Percentiles rank a stretch among this genome's conserved stretches.
Conservation (phyloP, 257 asterid genomes). For the Ilex aquifolium region DNA sequence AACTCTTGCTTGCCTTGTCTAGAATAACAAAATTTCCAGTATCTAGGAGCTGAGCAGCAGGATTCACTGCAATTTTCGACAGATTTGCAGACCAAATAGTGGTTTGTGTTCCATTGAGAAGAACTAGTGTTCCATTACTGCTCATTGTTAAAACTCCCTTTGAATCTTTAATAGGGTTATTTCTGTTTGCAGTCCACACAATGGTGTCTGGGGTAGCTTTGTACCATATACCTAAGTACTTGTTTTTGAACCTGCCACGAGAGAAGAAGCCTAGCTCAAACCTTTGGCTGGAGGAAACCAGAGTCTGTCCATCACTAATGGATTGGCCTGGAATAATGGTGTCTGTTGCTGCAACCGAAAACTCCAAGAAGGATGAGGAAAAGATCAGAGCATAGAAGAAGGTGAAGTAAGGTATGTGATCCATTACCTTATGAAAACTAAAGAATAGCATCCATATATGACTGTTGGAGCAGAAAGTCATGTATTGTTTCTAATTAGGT, state of each 20-base stretch:
- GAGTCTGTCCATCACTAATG: slow-evolving; percentile 7
- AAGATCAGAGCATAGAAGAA: too few relatives aligned
- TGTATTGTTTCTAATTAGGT: too few relatives aligned
- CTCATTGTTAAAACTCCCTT: slow-evolving; percentile 5
- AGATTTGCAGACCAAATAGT: slow-evolving; percentile 21
- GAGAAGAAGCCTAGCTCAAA: slow-evolving; percentile 7
- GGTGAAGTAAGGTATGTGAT: background rate
- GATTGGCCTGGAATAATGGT: slow-evolving; percentile 21
- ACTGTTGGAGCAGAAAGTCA: too few relatives aligned
- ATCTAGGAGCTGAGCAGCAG: too few relatives aligned
- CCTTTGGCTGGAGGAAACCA: slow-evolving; percentile 18
- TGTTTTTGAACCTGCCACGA: too few relatives aligned
- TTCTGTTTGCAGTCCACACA: too few relatives aligned
- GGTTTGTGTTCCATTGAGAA: background rate
- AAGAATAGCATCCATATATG: too few relatives aligned
- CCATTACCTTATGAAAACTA: background rate
- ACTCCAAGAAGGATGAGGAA: too few relatives aligned
- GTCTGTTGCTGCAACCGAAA: background rate
- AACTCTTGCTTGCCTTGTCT: too few relatives aligned
- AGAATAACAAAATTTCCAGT: too few relatives aligned
- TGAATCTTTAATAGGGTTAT: background rate
- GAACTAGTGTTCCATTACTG: slow-evolving; percentile 7
- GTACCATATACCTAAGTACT: too few relatives aligned
- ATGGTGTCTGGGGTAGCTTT: too few relatives aligned
- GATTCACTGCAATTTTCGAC: background rate